Base-by-base conservation (phyloP, 352 stramenopile genomes). In the Globisporangium spinosum region DNA sequence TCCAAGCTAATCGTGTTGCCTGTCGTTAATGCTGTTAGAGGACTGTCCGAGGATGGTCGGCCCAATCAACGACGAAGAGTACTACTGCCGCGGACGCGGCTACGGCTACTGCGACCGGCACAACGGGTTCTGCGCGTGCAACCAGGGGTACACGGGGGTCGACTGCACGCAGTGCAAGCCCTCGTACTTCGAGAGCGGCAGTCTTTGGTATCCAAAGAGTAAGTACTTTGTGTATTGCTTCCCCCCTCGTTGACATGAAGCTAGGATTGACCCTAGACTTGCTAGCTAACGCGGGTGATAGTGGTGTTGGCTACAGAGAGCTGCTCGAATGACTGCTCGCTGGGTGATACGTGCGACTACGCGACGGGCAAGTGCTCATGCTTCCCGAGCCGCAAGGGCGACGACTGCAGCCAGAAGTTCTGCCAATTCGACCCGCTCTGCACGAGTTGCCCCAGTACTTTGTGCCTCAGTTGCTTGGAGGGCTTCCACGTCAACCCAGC, bases 101-200 rank as follows among this genome's bases (percentile, higher is more conserved):
- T 97, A 96, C 71, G 96, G 96, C 27, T 98, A 97, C 73, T 99
- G 96, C 73, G 96, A 99, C 75, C 85, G 91, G 35, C 87, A 92
- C 51, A 97, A 75, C 38, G 95, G 96, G 0, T 84, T 94, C 1
- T 99, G 96, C 68, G 94, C 97, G 35, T 99, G 96, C 72, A 98
- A 98, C 63, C 75, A 90, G 47, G 96, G 96, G 2, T 98, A 98
- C 77, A 89, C 87, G 29, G 96, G 96, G 1, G 65, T 96, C 3
- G 89, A 94, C 58, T 99, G 95, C 70, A 89, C 83, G 3, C 59
- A 75, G 23, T 99, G 96, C 70, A 87, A 82, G 58, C 79, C 92
- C 1, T 91, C 90, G 15, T 95, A 98, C 74, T 98, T 95, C 75
- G 73, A 79, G 25, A 68, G 83, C 51, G 93, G 93, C 25, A 76